Conservation (phyloP, 805 yeast species). For the Cyberlindnera galapagoensis region DNA sequence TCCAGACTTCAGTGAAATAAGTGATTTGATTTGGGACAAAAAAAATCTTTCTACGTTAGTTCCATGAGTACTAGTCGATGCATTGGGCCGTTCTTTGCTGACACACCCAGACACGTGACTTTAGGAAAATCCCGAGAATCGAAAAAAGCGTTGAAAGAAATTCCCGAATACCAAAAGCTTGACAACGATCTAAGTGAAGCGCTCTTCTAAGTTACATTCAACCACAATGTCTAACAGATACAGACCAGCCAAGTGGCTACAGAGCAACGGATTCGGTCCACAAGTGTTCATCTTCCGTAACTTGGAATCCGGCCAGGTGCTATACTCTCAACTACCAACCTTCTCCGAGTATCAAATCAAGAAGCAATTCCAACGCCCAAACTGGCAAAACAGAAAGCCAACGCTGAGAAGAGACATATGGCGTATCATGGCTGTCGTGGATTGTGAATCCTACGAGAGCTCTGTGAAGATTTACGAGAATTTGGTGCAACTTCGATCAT, state of each 20-base stretch:
- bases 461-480: conserved; percentile 73
- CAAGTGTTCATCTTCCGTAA: conserved; percentile 80
- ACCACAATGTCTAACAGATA: conserved; percentile 29
- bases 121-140: too few species aligned
- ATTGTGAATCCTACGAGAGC: conserved; percentile 49
- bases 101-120: too few species aligned
- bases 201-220: too few species aligned
- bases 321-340: conserved; percentile 79
- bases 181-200: too few species aligned
- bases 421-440: conserved; percentile 85
- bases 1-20: too few species aligned
- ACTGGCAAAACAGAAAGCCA: conserved; percentile 86
- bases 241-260: conserved; percentile 54
- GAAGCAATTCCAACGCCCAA: conserved; percentile 70
- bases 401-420: conserved; percentile 78
- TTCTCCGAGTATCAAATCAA: conserved; percentile 37
- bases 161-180: too few species aligned
- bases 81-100: too few species aligned
- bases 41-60: too few species aligned
- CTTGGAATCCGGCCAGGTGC: conserved; percentile 82
- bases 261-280: conserved; percentile 63
- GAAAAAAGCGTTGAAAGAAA: too few species aligned
- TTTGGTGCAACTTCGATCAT: conserved; percentile 63
- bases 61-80: too few species aligned
- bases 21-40: too few species aligned